phyloP scores from a whole-genome alignment of 2,329 filamentous ascomycete genomes.

The Beauveria asiatica region DNA sequence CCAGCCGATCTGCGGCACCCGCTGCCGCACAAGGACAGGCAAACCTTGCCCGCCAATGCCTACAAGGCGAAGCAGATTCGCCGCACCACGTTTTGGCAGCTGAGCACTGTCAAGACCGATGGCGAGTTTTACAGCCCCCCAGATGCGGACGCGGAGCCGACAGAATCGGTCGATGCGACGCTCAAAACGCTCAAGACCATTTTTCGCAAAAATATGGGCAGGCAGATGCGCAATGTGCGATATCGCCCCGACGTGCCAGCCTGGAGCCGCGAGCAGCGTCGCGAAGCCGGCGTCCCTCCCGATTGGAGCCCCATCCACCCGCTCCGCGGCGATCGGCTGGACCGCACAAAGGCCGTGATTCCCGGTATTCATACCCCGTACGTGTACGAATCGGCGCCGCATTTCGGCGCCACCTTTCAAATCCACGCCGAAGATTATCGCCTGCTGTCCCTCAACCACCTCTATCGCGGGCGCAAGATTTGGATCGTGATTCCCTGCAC shows the following conservation, averaged over 20 bases:
- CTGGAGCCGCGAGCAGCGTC: conserved; percentile 28
- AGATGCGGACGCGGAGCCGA: conserved; percentile 17
- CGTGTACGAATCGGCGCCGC: conserved; percentile 30
- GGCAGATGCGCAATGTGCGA: conserved; percentile 28
- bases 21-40: conserved; percentile 23
- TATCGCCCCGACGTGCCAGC: conserved; percentile 31
- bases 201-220: conserved; percentile 27
- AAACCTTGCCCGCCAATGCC: conserved; percentile 26
- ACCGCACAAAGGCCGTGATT: conserved; percentile 29
- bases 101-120: conserved; percentile 26
- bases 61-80: conserved; percentile 27
- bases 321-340: conserved; percentile 28
- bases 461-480: conserved; percentile 32
- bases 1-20: conserved; percentile 23
- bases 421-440: conserved; percentile 33
- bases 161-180: conserved; percentile 19
- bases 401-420: conserved; percentile 32
- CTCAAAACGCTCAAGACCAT: conserved; percentile 26
- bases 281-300: conserved; percentile 26
- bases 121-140: conserved; percentile 24
- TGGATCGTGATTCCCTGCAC: conserved; percentile 31
- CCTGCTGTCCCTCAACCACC: conserved; percentile 29
- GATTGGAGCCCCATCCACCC: conserved; percentile 29
- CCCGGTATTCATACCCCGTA: conserved; percentile 33
- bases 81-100: conserved; percentile 28